Conservation (phyloP, 2,329 filamentous ascomycete genomes). For the Hysterium pulicare region DNA sequence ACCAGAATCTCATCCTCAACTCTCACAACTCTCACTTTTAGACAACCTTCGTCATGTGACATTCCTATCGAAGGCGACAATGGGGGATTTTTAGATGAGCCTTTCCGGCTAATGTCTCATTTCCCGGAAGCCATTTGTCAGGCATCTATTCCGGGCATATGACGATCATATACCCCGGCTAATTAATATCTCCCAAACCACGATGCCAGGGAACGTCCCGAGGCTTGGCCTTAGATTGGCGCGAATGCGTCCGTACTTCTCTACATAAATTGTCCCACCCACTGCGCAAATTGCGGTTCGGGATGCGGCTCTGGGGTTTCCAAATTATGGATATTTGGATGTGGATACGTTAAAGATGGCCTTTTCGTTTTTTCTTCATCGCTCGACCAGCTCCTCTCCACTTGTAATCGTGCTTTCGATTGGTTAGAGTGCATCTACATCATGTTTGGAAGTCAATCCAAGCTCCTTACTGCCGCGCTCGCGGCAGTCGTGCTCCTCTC, state of each 20-base stretch:
- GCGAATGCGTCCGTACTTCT: not conserved
- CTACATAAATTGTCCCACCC: not conserved
- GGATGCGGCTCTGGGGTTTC: not conserved
- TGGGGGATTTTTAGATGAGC: no score
- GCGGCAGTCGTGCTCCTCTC: slow-evolving; percentile 6
- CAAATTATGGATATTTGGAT: not conserved
- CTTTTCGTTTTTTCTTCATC: not conserved
- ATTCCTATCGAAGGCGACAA: no score
- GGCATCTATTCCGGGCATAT: no score
- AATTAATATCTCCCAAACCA: not conserved
- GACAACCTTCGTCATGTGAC: no score
- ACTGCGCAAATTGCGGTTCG: not conserved
- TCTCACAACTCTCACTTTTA: no score
- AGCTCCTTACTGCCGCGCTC: slow-evolving; percentile 4
- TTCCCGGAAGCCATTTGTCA: no score
- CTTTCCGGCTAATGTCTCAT: no score
- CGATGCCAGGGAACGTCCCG: not conserved
- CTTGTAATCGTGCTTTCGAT: not conserved
- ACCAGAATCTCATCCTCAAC: no score
- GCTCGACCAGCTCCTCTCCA: not conserved
- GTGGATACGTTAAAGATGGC: not conserved
- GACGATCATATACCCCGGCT: not conserved
- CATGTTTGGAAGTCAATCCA: not conserved
- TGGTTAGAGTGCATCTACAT: not conserved
- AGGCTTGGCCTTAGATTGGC: not conserved